These are phyloP conservation scores for Dimocarpus longan DNA, from an alignment of 345 rosid genomes.

Conservation along the genomic window DNA sequence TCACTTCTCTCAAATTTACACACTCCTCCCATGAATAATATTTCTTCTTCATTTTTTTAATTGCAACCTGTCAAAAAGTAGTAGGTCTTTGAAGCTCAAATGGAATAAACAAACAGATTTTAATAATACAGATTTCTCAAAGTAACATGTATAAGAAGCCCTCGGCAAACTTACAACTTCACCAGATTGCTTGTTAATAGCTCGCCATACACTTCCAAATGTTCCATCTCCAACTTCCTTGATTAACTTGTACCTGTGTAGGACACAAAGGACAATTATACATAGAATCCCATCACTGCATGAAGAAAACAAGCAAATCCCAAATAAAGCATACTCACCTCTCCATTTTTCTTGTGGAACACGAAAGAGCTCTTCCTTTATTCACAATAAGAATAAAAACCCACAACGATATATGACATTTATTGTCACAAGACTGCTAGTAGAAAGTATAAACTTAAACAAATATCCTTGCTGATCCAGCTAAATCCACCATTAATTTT, in stretches of 20 bases:
- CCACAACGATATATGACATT: conserved; percentile 42
- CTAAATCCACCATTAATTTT: conserved; percentile 42
- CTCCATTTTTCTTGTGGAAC: conserved; percentile 62
- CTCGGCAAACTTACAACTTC: conserved; percentile 73
- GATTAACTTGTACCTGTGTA: conserved; percentile 70
- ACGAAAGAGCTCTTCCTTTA: conserved; percentile 49
- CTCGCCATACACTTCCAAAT: conserved; percentile 94
- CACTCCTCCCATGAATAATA: conserved; percentile 96
- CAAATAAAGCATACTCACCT: conserved; percentile 49
- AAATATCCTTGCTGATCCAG: conserved; percentile 34
- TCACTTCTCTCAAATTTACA: conserved; percentile 89
- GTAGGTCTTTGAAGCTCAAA: background rate
- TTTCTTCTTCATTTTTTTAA: conserved; percentile 96
- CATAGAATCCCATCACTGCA: background rate
- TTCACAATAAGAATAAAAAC: conserved; percentile 37
- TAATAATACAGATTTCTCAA: background rate
- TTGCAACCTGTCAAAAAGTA: conserved; percentile 67
- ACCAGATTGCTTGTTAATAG: conserved; percentile 73
- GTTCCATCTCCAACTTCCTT: conserved; percentile 98
- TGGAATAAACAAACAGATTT: background rate
- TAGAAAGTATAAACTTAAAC: conserved; percentile 30
- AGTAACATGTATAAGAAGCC: background rate
- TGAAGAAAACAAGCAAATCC: background rate
- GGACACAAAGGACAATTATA: conserved; percentile 5
- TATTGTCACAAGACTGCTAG: conserved; percentile 34